Evolutionary conservation across 257 asterid species (phyloP), one percentile per base, ranked within the genome.

Genomic region (Penstemon davidsonii): DNA sequence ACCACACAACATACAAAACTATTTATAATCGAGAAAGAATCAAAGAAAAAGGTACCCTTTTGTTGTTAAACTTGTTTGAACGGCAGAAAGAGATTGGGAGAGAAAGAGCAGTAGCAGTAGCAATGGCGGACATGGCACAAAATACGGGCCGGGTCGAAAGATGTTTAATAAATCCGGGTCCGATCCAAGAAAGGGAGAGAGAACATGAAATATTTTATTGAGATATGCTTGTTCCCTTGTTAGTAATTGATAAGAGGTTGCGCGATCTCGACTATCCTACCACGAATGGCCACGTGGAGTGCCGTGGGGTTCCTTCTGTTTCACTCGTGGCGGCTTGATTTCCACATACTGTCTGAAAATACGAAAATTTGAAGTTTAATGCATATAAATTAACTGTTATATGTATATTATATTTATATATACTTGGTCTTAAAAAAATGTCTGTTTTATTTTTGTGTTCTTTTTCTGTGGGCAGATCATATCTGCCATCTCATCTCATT

Each of bases 91-190:
- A 79, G 71, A 87, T 76, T 1, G 98, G 97, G 42, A 93, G 88
- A 18, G 88, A 72, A 5, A 93, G 95, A 66, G 92, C 92, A 52
- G 92, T 83, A 72, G 96, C 92, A 4, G 96, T 78, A 49, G 98
- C 95, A 81, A 87, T 84, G 82, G 96, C 79, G 87, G 88, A 76
- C 98, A 93, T 93, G 85, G 80, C 80, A 25, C 49, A 7, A 55
- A 8, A 15, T 10, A 62, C 67, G 73, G 78, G 73, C 61, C 66
- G 76, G 82, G 83, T 56, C 5, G 18, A 8, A 62, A 60, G 18
- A 41, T 45, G 74, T 7, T 46, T 64, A 54, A 36, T 3, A 68
- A 54, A 63, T 10, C 8, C 11, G 66, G 54, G 53, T 15, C 62
- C 75, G 80, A 71, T 67, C 59, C 55, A 9, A 69, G 69, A 55